Evolutionary conservation across 306 rosid genomes (phyloP).

Genomic region (Purshia tridentata): DNA sequence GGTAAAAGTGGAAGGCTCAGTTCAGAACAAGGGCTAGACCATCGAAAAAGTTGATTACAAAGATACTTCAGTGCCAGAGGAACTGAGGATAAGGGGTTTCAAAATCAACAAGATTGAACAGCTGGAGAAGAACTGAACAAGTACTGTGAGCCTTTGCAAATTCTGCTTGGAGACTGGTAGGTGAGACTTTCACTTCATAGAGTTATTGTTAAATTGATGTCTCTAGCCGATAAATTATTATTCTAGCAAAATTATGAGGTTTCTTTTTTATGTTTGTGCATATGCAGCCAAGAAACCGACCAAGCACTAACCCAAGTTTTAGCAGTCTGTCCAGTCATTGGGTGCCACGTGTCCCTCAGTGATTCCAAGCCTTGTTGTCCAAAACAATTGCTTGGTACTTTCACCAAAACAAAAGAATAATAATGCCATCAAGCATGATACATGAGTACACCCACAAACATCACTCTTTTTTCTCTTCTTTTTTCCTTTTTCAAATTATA

Average conservation of each 20-base stretch:
- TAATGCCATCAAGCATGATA: background rate
- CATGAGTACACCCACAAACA: background rate
- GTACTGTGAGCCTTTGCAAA: conserved; percentile 40
- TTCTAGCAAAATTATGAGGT: too few relatives aligned
- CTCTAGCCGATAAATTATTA: conserved; percentile 12
- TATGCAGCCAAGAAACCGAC: too few relatives aligned
- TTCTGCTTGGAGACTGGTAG: conserved; percentile 46
- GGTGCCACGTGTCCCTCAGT: background rate
- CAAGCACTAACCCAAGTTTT: too few relatives aligned
- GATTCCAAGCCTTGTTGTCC: too few relatives aligned
- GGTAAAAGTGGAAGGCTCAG: conserved; percentile 75
- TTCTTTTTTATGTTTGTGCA: too few relatives aligned
- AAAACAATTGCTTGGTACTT: too few relatives aligned
- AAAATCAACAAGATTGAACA: conserved; percentile 74
- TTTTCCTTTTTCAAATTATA: background rate
- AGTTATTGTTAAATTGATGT: background rate
- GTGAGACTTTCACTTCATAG: conserved; percentile 14
- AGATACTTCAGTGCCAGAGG: conserved; percentile 65
- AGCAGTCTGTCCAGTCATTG: too few relatives aligned
- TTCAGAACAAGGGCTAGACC: conserved; percentile 78
- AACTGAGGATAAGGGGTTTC: conserved; percentile 77
- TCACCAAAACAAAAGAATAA: too few relatives aligned
- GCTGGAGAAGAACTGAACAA: conserved; percentile 52
- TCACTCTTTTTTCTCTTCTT: background rate
- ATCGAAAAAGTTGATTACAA: conserved; percentile 65